Conservation (phyloP, 2,329 filamentous ascomycete genomes). For the Beauveria australis region DNA sequence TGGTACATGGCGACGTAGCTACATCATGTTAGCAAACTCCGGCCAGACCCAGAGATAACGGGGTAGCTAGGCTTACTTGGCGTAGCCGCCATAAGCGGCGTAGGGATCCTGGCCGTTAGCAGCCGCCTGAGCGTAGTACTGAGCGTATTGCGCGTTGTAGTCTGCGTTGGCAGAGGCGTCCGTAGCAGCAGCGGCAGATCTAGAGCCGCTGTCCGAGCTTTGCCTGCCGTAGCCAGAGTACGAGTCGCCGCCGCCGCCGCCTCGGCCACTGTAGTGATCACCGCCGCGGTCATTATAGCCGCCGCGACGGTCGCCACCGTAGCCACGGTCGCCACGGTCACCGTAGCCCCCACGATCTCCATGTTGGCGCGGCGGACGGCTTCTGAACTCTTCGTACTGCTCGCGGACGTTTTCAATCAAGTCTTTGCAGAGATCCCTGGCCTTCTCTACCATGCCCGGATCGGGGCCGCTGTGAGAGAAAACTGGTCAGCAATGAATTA, state of each 20-base stretch:
- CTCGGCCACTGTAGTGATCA: slow-evolving; percentile 26
- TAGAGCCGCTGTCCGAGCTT: slow-evolving; percentile 23
- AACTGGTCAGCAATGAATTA: slow-evolving; percentile 23
- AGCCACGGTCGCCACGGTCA: slow-evolving; percentile 30
- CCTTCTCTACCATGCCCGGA: slow-evolving; percentile 73
- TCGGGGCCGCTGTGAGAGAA: slow-evolving; percentile 64
- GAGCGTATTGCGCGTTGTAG: slow-evolving; percentile 74
- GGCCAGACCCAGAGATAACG: neutral
- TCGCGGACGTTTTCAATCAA: slow-evolving; percentile 78
- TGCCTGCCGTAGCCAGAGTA: slow-evolving; percentile 15
- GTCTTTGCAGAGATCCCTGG: slow-evolving; percentile 83
- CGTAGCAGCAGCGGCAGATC: slow-evolving; percentile 25
- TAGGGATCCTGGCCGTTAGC: slow-evolving; percentile 64
- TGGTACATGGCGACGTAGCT: slow-evolving; percentile 65
- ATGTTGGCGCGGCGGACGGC: slow-evolving; percentile 61
- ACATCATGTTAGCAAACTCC: slow-evolving; percentile 16
- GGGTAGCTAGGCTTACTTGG: slow-evolving; percentile 45
- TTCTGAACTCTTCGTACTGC: slow-evolving; percentile 88
- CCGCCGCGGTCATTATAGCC: slow-evolving; percentile 31
- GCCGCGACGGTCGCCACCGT: slow-evolving; percentile 28
- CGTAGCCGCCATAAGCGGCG: slow-evolving; percentile 82
- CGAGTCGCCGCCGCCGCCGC: slow-evolving; percentile 25
- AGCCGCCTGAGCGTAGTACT: slow-evolving; percentile 53
- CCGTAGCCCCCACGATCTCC: slow-evolving; percentile 41
- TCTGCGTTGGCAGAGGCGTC: slow-evolving; percentile 36